Evolutionary conservation across 1,284 basidiomycete genomes (phyloP), one percentile per base, ranked within the genome.

Genomic region (Rhodotorula mucilaginosa): DNA sequence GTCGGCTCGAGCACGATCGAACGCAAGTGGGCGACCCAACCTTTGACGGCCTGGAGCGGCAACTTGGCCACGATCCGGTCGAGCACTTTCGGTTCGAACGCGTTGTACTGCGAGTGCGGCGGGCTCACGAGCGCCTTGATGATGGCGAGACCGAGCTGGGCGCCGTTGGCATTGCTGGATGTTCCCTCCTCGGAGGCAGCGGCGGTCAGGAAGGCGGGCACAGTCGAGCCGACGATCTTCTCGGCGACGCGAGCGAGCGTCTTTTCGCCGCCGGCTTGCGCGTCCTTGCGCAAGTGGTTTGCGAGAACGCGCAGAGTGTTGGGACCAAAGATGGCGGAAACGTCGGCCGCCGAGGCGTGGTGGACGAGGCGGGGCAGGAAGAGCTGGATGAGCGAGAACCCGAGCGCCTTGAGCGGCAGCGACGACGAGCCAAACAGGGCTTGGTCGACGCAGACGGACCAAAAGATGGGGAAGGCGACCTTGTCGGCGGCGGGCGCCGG

Each of bases 241-340:
- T 86, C 86, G 3, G 80, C 79, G 1, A 79, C 73, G 21, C 68
- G 64, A 21, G 58, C 54, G 26, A 76, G 60, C 8, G 73, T 74
- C 64, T 72, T 74, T 47, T 75, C 75, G 57, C 64, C 67, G 19
- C 69, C 71, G 49, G 31, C 39, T 5, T 48, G 46, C 31, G 54
- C 49, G 6, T 67, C 58, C 67, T 90, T 90, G 1, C 92, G 90
- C 29, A 99, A 86, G 80, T 98, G 93, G 81, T 96, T 97, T 76
- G 97, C 95, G 91, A 94, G 96, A 54, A 90, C 90, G 58, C 93
- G 89, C 91, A 98, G 95, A 78, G 97, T 92, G 81, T 97, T 96
- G 77, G 90, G 90, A 18, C 93, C 96, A 82, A 98, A 97, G 26
- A 98, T 84, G 84, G 92, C 88, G 19, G 39, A 5, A 0, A 92